Evolutionary conservation across 2,329 filamentous ascomycete genomes (phyloP).

Genomic region (Aschersonia sp.): DNA sequence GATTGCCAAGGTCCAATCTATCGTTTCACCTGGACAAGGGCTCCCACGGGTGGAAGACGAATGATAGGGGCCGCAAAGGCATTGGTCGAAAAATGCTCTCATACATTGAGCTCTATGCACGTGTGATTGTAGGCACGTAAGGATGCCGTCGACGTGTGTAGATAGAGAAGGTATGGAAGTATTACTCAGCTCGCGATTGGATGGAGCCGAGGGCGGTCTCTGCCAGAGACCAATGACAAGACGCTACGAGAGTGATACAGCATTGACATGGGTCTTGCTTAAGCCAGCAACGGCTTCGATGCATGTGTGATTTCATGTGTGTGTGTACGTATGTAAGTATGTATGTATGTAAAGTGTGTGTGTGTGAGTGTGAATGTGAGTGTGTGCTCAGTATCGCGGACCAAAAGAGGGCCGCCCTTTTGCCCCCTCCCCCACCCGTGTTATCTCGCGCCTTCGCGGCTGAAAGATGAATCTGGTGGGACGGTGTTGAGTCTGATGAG

Average conservation of each 20-base stretch:
- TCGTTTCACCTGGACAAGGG: not conserved
- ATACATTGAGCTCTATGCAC: not conserved
- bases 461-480: not conserved
- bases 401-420: not conserved
- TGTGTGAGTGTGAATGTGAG: too few relatives aligned
- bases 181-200: not conserved
- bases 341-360: too few relatives aligned
- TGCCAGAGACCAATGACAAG: not conserved
- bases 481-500: not conserved
- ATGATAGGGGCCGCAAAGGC: not conserved
- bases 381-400: not conserved
- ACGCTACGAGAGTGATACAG: not conserved
- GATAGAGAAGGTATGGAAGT: not conserved
- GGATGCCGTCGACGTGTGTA: not conserved
- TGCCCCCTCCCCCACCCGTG: not conserved
- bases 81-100: not conserved
- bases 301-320: too few relatives aligned
- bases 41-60: not conserved
- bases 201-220: not conserved
- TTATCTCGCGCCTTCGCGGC: constrained; percentile 1
- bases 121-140: not conserved
- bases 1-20: not conserved
- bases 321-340: too few relatives aligned
- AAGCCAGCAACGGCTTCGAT: too few relatives aligned
- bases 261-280: not conserved